Percentiles rank a stretch among this genome's conserved stretches.
Evolutionary conservation across 2,329 filamentous ascomycete genomes (phyloP).

Genomic region (Penicillium sp.): DNA sequence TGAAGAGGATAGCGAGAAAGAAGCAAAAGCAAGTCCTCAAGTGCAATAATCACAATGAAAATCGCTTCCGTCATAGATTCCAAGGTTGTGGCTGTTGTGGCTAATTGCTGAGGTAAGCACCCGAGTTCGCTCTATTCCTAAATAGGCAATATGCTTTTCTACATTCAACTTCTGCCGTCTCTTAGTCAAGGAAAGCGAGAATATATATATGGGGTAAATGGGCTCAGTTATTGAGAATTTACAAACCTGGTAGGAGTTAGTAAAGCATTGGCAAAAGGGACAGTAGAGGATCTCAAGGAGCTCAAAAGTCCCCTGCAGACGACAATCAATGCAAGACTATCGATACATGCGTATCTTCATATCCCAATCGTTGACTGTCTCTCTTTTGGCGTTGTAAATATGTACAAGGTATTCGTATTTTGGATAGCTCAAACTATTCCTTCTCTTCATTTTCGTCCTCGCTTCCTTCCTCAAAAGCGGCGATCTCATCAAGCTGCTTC

Average conservation of each 20-base stretch:
- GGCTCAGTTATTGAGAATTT: no score
- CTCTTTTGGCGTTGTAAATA: background rate
- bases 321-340: background rate
- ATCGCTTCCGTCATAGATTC: conserved; percentile 21
- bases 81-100: conserved; percentile 12
- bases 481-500: conserved; percentile 9
- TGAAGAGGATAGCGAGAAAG: background rate
- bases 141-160: background rate
- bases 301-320: background rate
- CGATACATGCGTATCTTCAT: background rate
- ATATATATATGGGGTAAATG: no score
- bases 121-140: background rate
- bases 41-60: conserved; percentile 16
- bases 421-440: background rate
- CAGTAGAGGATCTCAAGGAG: background rate
- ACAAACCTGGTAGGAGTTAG: background rate
- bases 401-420: background rate
- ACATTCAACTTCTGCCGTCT: background rate
- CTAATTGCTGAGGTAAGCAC: conserved; percentile 1
- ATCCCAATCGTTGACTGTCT: background rate
- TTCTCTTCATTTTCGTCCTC: conserved; percentile 7
- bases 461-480: background rate
- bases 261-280: background rate
- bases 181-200: background rate
- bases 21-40: conserved; percentile 1